Evolutionary conservation across 148 eudicot species (phyloP).

Genomic region (Cornus suecica): DNA sequence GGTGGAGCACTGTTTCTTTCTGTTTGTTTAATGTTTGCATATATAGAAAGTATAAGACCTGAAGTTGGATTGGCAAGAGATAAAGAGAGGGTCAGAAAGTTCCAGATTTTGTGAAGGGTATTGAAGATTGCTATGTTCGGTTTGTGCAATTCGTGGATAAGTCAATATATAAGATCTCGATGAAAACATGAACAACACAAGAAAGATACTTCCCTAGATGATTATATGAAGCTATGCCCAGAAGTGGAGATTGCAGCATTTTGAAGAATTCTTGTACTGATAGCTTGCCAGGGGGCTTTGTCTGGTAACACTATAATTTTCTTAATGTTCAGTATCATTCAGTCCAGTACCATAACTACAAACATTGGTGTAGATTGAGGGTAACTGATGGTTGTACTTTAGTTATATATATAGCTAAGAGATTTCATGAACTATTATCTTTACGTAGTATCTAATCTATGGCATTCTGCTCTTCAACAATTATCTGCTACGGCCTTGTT

Average conservation of each 20-base stretch:
- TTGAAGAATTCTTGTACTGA: not conserved
- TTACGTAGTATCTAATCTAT: not conserved
- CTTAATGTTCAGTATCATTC: not conserved
- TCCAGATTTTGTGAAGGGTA: not conserved
- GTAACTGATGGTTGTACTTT: not conserved
- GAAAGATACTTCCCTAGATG: not conserved
- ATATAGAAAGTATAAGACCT: not conserved
- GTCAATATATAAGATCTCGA: not conserved
- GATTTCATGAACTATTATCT: not conserved
- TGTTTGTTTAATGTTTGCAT: not conserved
- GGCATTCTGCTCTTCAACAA: not conserved
- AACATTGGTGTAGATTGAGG: not conserved
- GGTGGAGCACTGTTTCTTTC: not conserved
- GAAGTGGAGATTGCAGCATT: not conserved
- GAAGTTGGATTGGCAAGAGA: not conserved
- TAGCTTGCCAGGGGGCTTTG: not conserved
- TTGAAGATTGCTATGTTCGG: not conserved
- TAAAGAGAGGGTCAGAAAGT: not conserved
- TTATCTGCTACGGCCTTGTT: not conserved
- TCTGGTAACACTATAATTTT: not conserved
- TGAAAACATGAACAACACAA: not conserved
- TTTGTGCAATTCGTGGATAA: not conserved
- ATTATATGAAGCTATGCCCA: slow-evolving; percentile 1
- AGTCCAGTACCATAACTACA: not conserved
- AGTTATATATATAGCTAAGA: not conserved